Evolutionary conservation across 257 asterid genomes (phyloP).

Genomic region (Plantago elongata): DNA sequence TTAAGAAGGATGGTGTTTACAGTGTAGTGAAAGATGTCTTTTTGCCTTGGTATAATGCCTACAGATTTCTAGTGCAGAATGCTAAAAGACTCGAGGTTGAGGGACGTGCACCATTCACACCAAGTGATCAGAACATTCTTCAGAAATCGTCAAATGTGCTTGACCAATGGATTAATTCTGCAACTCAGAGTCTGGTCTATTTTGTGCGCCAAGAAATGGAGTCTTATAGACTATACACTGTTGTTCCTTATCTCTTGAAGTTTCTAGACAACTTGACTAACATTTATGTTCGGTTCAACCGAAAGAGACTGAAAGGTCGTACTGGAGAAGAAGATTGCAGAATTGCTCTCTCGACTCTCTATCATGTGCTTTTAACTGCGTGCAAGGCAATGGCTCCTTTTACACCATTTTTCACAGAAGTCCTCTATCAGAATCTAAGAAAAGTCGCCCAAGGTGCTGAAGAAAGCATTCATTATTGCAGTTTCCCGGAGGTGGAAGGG

Average conservation of each 20-base stretch:
- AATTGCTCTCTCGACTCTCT: conserved; percentile 91
- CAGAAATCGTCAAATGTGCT: conserved; percentile 80
- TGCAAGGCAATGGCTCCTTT: conserved; percentile 99
- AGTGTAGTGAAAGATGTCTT: conserved; percentile 89
- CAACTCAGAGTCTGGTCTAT: conserved; percentile 89
- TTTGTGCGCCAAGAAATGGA: conserved; percentile 95
- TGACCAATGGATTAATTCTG: conserved; percentile 94
- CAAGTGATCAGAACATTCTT: conserved; percentile 58
- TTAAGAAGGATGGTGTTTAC: conserved; percentile 88
- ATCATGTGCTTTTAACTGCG: conserved; percentile 78
- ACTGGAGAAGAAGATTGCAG: conserved; percentile 89
- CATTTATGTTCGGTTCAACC: conserved; percentile 87
- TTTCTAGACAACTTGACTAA: conserved; percentile 89
- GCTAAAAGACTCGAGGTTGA: conserved; percentile 89
- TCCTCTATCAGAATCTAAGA: conserved; percentile 81
- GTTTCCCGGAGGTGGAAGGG: conserved; percentile 83
- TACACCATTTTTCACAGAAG: conserved; percentile 94
- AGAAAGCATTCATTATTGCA: conserved; percentile 89
- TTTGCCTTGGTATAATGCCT: conserved; percentile 99
- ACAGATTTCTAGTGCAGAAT: conserved; percentile 95
- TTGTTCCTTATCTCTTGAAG: conserved; percentile 84
- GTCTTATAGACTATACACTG: conserved; percentile 90
- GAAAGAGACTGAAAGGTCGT: conserved; percentile 97
- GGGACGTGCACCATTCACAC: conserved; percentile 70
- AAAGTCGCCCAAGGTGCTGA: conserved; percentile 60